phyloP scores from a whole-genome alignment of 805 yeast genomes.

The Grigorovia yakushimaensis region DNA sequence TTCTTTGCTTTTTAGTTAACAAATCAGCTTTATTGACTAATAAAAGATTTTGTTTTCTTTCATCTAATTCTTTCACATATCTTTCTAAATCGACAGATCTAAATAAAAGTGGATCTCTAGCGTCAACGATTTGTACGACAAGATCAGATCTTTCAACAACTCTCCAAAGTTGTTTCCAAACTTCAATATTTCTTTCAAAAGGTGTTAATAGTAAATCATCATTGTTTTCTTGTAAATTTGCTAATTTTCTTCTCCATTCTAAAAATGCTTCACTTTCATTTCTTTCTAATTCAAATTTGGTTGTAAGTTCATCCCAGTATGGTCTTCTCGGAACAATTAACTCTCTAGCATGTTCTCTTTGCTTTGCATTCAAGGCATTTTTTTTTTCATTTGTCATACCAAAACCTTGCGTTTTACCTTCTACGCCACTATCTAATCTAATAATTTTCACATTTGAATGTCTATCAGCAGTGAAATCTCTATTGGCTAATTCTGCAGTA shows the following conservation, averaged over 20 bases:
- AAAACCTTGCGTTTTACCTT: conserved; percentile 42
- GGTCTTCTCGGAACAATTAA: conserved; percentile 93
- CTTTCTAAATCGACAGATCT: conserved; percentile 79
- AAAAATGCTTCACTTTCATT: conserved; percentile 84
- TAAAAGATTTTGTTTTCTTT: conserved; percentile 67
- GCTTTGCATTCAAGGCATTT: conserved; percentile 47
- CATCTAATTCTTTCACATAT: conserved; percentile 70
- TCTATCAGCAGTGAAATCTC: conserved; percentile 90
- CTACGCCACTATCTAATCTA: conserved; percentile 46
- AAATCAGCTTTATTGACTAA: conserved; percentile 92
- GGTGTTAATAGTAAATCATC: conserved; percentile 82
- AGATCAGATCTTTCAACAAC: conserved; percentile 92
- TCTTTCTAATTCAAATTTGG: conserved; percentile 70
- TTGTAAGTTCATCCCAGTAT: conserved; percentile 62
- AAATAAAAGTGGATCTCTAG: conserved; percentile 84
- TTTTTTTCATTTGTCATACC: conserved; percentile 60
- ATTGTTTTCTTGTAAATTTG: conserved; percentile 70
- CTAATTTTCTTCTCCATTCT: conserved; percentile 89
- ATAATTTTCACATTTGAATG: conserved; percentile 75
- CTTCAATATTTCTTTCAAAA: conserved; percentile 92
- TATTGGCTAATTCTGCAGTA: conserved; percentile 93
- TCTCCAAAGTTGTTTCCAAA: conserved; percentile 98
- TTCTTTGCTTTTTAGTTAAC: conserved; percentile 65
- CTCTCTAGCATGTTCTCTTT: conserved; percentile 55
- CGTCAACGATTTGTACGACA: conserved; percentile 95